Conservation (phyloP, 371 early-diverging fungal species). For the Thermomucor indicae-seudaticae region DNA sequence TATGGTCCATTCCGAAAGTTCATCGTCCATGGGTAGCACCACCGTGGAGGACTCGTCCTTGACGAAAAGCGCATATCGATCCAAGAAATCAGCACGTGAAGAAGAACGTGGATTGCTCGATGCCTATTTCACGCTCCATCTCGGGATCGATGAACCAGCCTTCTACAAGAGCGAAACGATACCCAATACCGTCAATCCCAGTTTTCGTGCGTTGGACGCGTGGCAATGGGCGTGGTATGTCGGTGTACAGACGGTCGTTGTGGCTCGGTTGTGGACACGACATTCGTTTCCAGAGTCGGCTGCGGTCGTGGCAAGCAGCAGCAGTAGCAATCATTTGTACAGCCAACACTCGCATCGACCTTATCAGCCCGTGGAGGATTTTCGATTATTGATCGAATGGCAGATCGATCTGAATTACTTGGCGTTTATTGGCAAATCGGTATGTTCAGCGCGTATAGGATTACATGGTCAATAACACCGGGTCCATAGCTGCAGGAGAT, state of each 20-base stretch:
- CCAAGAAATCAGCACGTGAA: neutral
- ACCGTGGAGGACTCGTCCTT: conserved; percentile 39
- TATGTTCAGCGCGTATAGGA: too few species aligned
- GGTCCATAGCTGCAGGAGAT: conserved; percentile 27
- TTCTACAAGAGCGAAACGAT: conserved; percentile 42
- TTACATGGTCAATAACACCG: neutral
- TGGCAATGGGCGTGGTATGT: conserved; percentile 29
- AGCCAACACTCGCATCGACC: neutral
- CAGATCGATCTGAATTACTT: conserved; percentile 45
- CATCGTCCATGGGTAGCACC: conserved; percentile 21
- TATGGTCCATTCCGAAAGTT: conserved; percentile 22
- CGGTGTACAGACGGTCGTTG: conserved; percentile 23
- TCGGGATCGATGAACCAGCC: conserved; percentile 9
- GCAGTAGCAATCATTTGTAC: neutral
- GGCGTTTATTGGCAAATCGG: conserved; percentile 41
- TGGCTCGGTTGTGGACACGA: conserved; percentile 45
- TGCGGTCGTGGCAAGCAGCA: conserved; percentile 1
- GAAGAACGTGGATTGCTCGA: conserved; percentile 25
- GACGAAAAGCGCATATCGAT: conserved; percentile 31
- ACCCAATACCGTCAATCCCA: conserved; percentile 38
- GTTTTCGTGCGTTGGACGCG: conserved; percentile 26
- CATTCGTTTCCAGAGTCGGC: conserved; percentile 41
- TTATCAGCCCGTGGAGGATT: conserved; percentile 13
- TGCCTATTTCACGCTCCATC: conserved; percentile 24
- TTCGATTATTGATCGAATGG: conserved; percentile 47